Base-by-base conservation (phyloP, 306 rosid species). In the Delonix regia region DNA sequence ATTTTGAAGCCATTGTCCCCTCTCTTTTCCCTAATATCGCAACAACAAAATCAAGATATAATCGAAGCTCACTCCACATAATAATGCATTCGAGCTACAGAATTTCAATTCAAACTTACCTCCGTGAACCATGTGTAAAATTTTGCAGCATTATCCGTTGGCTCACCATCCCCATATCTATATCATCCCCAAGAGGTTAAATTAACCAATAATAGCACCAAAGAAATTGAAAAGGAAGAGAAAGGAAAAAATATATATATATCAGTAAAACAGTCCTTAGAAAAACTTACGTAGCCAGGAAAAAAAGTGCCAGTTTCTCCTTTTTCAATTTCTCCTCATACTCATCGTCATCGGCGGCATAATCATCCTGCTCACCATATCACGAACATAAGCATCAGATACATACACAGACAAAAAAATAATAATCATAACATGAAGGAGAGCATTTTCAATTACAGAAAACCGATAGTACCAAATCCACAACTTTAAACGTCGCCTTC, bases 101-200 rank as follows among this genome's bases (percentile, higher is more conserved):
- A 60, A 4, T 8, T 25, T 56, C 39, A 25, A 56, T 8, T 39
- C 55, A n/a, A 66, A 22, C 57, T 55, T 67, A 96, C 99, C 93
- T 96, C 99, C 0, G 86, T 56, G 80, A 96, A 90, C 98, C 99
- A 96, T 87, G 93, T 96, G 78, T 89, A 96, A 81, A 96, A 96
- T 69, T 92, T 89, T 0, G 98, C 97, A 2, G 99, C 98, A 73
- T 96, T 96, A 75, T 96, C 99, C 0, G 99, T 96, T 59, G 99
- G 99, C 83, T 96, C 99, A 16, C 99, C 99, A 81, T 96, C 99
- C 76, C 99, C 99, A 81, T 96, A 96, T 88, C 99, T 96, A 86
- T 81, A 87, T 53, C 53, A 77, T 41, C 76, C 42, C 70, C 82
- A 73, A 74, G 44, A 60, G 52, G 79, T 65, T 75, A 60, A 68